phyloP scores from a whole-genome alignment of 345 rosid species.

The Aurinia saxatilis region DNA sequence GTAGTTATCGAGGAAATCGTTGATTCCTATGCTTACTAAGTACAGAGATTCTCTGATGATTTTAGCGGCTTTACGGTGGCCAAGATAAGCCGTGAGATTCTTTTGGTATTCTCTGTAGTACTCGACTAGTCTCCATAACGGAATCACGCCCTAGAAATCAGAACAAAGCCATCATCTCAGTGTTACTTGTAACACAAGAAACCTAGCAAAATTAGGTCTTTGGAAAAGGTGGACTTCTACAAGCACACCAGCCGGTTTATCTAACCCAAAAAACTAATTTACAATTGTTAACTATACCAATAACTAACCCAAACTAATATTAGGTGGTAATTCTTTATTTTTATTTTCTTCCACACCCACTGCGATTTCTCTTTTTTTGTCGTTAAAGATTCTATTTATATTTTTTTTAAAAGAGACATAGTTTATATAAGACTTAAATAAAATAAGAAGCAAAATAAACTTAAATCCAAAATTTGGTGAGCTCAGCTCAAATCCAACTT shows the following conservation, averaged over 20 bases:
- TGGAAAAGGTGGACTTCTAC: conserved; percentile 39
- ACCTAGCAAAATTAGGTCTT: background rate
- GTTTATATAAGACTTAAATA: too few relatives aligned
- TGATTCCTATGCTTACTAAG: conserved; percentile 52
- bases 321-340: too few relatives aligned
- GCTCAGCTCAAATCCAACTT: too few relatives aligned
- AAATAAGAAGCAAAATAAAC: too few relatives aligned
- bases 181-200: conserved; percentile 20
- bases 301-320: too few relatives aligned
- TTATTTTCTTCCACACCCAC: too few relatives aligned
- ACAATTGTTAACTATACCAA: too few relatives aligned
- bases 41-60: conserved; percentile 38
- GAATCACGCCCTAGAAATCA: conserved; percentile 44
- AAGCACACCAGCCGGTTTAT: conserved; percentile 45
- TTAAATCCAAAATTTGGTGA: too few relatives aligned
- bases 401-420: too few relatives aligned
- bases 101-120: conserved; percentile 48
- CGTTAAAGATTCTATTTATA: too few relatives aligned
- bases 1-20: conserved; percentile 62
- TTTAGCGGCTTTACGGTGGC: conserved; percentile 26
- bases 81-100: conserved; percentile 35
- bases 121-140: conserved; percentile 49
- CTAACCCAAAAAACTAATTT: too few relatives aligned
- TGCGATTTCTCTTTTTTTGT: too few relatives aligned
- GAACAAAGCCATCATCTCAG: background rate